Evolutionary conservation across 2,329 filamentous ascomycete genomes (phyloP), one percentile per base, ranked within the genome.

Genomic region (Diplodia intermedia): DNA sequence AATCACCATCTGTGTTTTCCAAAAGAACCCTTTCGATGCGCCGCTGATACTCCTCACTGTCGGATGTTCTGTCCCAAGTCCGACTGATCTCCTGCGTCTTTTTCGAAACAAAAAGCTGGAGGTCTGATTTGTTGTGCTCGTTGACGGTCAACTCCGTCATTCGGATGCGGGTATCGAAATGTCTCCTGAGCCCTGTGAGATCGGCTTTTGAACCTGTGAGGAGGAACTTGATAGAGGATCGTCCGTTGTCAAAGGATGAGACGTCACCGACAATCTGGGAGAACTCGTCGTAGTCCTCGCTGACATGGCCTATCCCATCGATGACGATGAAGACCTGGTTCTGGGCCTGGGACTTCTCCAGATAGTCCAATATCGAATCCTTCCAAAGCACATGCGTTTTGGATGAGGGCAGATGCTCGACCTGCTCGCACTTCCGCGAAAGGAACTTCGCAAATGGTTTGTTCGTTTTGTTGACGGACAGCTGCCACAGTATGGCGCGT

Each of bases 291-390:
- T 49, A 49, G 9, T 49, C 57, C 31, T 61, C 40, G 15, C 23
- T 61, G 15, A 38, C 57, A 33, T 61, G 57, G 4, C 57, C 57
- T 33, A 61, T 61, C 4, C 57, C 57, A 7, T 61, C 57, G 18
- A 61, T 61, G 29, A 61, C 20, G 18, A 61, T 61, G 29, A 61
- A 61, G 15, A 43, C n/a, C 29, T 49, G 26, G 29, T 15, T 49
- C 1, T 15, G 29, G 20, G 9, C 8, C 23, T 43, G 36, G 8
- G 55, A 47, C 7, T 56, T 18, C 26, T 29, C n/a, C 20, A 33
- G 7, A 9, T 43, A 60, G 6, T 43, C 55, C 55, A 60, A 26
- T 29, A 60, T 43, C 6, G 38, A 60, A 18, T 43, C 15, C 12
- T 60, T 23, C 40, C 57, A 61, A 8, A 61, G 23, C 11, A 33